phyloP scores from a whole-genome alignment of 495 filamentous ascomycete species.

The Letharia lupina region DNA sequence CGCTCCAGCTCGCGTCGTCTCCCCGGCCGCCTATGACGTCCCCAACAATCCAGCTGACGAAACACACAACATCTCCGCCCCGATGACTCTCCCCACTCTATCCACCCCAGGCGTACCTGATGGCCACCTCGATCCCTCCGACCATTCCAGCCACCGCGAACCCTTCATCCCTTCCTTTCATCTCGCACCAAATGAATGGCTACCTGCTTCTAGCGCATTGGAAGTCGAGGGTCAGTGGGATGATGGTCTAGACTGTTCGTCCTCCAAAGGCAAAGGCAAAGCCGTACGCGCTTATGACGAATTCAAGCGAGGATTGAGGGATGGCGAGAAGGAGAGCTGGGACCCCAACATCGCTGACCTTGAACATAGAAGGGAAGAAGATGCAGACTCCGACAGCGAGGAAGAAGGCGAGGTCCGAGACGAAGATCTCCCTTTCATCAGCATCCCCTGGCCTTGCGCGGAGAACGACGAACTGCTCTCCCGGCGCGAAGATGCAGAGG shows the following conservation, averaged over 20 bases:
- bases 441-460: background rate
- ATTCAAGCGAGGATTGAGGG: background rate
- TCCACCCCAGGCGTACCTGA: background rate
- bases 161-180: background rate
- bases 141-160: background rate
- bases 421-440: background rate
- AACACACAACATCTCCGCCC: background rate
- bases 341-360: background rate
- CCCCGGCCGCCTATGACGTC: background rate
- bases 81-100: background rate
- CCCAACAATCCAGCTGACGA: background rate
- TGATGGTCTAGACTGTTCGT: conserved; percentile 5
- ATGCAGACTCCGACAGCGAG: background rate
- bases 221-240: background rate
- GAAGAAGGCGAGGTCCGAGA: background rate
- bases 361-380: background rate
- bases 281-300: conserved; percentile 5
- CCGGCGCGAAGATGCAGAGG: background rate
- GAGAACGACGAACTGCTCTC: background rate
- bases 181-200: background rate
- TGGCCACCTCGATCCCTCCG: background rate
- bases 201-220: background rate
- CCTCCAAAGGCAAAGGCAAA: conserved; percentile 10
- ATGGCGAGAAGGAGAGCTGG: background rate
- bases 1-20: background rate